Evolutionary conservation across 345 rosid species (phyloP).

Genomic region (Populus pruinosa): DNA sequence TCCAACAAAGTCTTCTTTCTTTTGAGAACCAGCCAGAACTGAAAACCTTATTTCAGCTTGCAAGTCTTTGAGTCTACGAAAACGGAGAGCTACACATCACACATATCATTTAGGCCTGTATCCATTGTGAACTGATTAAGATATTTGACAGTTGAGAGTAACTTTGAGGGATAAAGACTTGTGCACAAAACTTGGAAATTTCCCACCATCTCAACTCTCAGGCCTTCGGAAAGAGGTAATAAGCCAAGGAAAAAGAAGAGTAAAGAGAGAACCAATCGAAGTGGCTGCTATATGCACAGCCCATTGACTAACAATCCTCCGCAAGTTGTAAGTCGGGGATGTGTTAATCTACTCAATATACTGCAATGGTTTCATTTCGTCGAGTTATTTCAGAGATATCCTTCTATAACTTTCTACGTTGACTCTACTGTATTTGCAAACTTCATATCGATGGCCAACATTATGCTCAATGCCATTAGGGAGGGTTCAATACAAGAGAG

Average conservation of each 20-base stretch:
- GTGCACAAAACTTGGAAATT: neutral
- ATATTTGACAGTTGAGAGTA: neutral
- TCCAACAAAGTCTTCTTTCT: neutral
- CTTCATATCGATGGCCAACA: neutral
- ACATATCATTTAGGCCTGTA: too few relatives aligned
- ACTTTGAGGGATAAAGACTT: neutral
- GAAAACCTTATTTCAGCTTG: neutral
- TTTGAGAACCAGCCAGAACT: too few relatives aligned
- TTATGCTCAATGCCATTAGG: neutral
- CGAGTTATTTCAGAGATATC: too few relatives aligned
- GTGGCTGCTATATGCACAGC: neutral
- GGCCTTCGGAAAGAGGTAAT: neutral
- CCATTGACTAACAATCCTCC: too few relatives aligned
- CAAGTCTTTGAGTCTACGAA: neutral
- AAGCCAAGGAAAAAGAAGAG: neutral
- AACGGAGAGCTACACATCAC: too few relatives aligned
- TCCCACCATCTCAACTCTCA: neutral
- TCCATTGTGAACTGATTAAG: neutral
- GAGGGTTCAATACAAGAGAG: neutral
- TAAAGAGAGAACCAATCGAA: neutral
- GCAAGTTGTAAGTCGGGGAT: neutral
- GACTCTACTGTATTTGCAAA: too few relatives aligned
- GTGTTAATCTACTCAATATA: too few relatives aligned
- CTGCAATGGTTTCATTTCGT: too few relatives aligned
- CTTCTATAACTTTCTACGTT: neutral